These are phyloP conservation scores for Xylaria telfairii DNA, from an alignment of 495 filamentous ascomycete genomes.

Conservation along the genomic window DNA sequence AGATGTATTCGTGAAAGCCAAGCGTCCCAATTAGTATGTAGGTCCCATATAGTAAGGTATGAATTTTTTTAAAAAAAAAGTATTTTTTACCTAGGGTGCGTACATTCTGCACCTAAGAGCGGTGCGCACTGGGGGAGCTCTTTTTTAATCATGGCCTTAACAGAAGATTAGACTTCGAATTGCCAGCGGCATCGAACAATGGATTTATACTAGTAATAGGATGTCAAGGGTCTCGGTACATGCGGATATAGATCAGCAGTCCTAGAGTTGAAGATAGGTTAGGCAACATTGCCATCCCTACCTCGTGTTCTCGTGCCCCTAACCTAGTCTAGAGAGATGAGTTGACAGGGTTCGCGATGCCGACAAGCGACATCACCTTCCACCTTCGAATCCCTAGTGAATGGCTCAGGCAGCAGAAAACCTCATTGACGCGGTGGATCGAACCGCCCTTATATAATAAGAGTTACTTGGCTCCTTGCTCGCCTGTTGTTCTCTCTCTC, in stretches of 20 bases:
- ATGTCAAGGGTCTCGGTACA: slow-evolving; percentile 19
- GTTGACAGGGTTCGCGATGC: slow-evolving; percentile 13
- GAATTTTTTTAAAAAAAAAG: too few species aligned
- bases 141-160: too few species aligned
- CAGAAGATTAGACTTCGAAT: too few species aligned
- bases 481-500: slow-evolving; percentile 5
- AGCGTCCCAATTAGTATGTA: too few species aligned
- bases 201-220: slow-evolving; percentile 18
- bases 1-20: too few species aligned
- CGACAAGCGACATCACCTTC: slow-evolving; percentile 1
- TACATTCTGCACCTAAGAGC: too few species aligned
- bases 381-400: slow-evolving; percentile 5
- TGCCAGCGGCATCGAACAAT: slow-evolving; percentile 1
- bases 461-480: slow-evolving; percentile 2
- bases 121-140: too few species aligned
- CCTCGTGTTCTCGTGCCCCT: slow-evolving; percentile 15
- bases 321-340: slow-evolving; percentile 8
- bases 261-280: slow-evolving; percentile 3
- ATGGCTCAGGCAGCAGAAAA: slow-evolving; percentile 5
- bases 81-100: too few species aligned
- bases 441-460: slow-evolving; percentile 17
- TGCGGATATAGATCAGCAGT: slow-evolving; percentile 11
- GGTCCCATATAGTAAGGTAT: too few species aligned
- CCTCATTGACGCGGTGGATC: slow-evolving; percentile 8
- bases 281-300: slow-evolving; percentile 15